phyloP scores from a whole-genome alignment of 805 yeast genomes.

The Yarrowia bubula region DNA sequence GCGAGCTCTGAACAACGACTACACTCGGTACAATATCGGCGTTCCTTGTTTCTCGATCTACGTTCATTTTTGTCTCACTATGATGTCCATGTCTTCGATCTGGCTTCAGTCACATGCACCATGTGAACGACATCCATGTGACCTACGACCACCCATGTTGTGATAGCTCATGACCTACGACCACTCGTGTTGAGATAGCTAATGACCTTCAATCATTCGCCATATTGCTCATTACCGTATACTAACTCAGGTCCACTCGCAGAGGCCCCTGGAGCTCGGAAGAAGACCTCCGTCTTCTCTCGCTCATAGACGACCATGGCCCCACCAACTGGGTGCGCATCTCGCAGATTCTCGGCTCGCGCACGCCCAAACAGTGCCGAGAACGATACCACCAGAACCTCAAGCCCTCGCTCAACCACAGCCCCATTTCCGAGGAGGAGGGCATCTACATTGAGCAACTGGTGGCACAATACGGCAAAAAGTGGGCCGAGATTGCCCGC shows the following conservation, averaged over 20 bases:
- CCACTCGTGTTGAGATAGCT: no score
- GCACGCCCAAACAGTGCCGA: constrained; percentile 89
- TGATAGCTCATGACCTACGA: no score
- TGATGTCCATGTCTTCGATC: no score
- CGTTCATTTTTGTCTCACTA: no score
- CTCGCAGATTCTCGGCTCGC: constrained; percentile 64
- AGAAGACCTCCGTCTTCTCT: constrained; percentile 72
- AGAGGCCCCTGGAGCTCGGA: constrained; percentile 91
- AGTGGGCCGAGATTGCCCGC: constrained; percentile 92
- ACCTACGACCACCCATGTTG: no score
- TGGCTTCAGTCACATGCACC: no score
- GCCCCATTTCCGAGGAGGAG: constrained; percentile 82
- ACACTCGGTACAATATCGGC: no score
- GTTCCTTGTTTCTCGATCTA: no score
- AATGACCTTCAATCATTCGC: no score
- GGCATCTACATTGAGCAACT: constrained; percentile 77
- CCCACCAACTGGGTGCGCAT: constrained; percentile 89
- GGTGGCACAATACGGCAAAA: constrained; percentile 75
- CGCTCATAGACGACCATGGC: constrained; percentile 66
- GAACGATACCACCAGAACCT: constrained; percentile 90
- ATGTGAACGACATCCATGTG: no score
- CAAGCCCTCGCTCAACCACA: constrained; percentile 76
- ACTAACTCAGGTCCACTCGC: constrained; percentile 31
- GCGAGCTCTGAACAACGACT: no score
- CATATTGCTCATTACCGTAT: neutral